These are phyloP conservation scores for Alternaria gansuensis DNA, from an alignment of 2,329 filamentous ascomycete genomes.

Conservation along the genomic window DNA sequence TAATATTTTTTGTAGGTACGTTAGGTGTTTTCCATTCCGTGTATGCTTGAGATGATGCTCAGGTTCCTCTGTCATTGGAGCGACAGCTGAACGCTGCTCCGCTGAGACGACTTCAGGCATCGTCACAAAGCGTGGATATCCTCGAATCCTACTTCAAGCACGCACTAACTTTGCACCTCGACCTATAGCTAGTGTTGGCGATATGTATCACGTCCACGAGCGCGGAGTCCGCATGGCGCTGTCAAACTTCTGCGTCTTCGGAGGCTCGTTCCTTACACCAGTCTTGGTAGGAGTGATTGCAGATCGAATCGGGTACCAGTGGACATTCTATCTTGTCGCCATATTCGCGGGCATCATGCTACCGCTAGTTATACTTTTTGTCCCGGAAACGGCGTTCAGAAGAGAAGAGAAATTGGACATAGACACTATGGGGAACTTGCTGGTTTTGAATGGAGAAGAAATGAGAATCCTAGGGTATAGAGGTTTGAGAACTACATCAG, in stretches of 20 bases:
- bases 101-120: not conserved
- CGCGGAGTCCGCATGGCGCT: slow-evolving; percentile 88
- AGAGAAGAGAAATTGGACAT: slow-evolving; percentile 74
- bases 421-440: slow-evolving; percentile 63
- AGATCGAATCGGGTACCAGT: slow-evolving; percentile 76
- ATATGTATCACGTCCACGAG: slow-evolving; percentile 89
- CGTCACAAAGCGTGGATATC: not conserved
- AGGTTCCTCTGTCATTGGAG: not conserved
- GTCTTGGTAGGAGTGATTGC: slow-evolving; percentile 92
- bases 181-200: slow-evolving; percentile 60
- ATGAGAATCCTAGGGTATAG: not conserved
- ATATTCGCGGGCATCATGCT: slow-evolving; percentile 80
- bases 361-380: slow-evolving; percentile 77
- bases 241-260: slow-evolving; percentile 73
- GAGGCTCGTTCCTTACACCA: slow-evolving; percentile 79
- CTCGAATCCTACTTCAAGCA: not conserved
- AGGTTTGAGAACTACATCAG: not conserved
- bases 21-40: not conserved
- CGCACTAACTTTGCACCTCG: not conserved
- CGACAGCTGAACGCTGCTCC: not conserved
- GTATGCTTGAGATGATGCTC: not conserved
- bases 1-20: not conserved
- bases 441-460: slow-evolving; percentile 19
- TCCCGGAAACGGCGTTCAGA: slow-evolving; percentile 83
- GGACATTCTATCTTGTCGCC: slow-evolving; percentile 87